phyloP scores from a whole-genome alignment of 176 grass and related monocot species.

The Carex parvula region DNA sequence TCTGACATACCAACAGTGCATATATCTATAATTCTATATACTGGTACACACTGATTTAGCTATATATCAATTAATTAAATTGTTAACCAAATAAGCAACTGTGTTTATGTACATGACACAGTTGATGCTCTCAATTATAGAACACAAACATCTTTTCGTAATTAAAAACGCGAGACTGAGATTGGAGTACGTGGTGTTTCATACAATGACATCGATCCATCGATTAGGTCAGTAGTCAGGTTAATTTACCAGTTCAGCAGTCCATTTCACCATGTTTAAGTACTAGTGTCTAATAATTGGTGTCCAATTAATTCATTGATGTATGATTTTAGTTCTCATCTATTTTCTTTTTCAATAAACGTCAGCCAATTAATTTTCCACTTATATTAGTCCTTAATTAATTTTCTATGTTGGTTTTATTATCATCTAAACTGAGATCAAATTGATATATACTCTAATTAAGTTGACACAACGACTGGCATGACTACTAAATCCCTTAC shows the following conservation, averaged over 20 bases:
- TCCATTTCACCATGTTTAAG: not conserved
- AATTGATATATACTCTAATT: not conserved
- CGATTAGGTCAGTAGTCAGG: slow-evolving; percentile 16
- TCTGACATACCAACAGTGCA: not conserved
- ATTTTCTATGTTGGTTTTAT: not conserved
- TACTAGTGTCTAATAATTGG: not conserved
- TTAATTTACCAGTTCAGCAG: slow-evolving; percentile 5
- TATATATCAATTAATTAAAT: not conserved
- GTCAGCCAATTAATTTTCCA: not conserved
- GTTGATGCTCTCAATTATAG: not conserved
- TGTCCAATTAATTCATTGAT: not conserved
- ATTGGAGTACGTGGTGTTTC: not conserved
- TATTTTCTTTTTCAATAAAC: not conserved
- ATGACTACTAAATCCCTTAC: not conserved
- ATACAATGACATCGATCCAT: not conserved
- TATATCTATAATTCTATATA: not conserved
- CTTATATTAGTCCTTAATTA: not conserved
- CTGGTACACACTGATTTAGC: not conserved
- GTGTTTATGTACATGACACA: not conserved
- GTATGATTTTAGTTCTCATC: not conserved
- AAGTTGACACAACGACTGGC: not conserved
- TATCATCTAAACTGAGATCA: not conserved
- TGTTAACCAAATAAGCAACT: not conserved
- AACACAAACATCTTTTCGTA: not conserved
- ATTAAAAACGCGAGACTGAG: not conserved